Evolutionary conservation across 2,329 filamentous ascomycete genomes (phyloP).

Genomic region (Phyllosticta citrichinensis): DNA sequence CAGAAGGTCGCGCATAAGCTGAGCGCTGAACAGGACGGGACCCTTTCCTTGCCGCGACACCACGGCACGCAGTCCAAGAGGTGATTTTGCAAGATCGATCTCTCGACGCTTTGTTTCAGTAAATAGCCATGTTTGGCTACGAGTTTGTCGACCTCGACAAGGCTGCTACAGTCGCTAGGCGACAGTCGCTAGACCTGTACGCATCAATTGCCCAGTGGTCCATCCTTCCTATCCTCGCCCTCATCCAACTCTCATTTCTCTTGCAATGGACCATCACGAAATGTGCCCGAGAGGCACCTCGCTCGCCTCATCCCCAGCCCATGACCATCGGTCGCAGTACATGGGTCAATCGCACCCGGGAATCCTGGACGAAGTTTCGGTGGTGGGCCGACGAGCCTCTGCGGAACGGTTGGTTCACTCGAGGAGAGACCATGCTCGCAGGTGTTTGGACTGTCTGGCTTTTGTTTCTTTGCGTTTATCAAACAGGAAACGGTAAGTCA

Average conservation of each 20-base stretch:
- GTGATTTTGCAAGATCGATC: not conserved
- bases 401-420: conserved; percentile 38
- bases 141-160: conserved; percentile 43
- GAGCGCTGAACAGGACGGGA: not conserved
- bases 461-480: conserved; percentile 37
- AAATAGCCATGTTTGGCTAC: conserved; percentile 31
- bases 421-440: conserved; percentile 40
- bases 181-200: conserved; percentile 44
- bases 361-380: conserved; percentile 18
- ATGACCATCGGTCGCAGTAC: conserved; percentile 17
- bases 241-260: conserved; percentile 33
- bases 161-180: conserved; percentile 40
- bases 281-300: conserved; percentile 21
- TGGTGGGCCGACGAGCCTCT: conserved; percentile 40
- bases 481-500: conserved; percentile 44
- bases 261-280: not conserved
- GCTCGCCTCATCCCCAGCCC: conserved; percentile 31
- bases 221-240: conserved; percentile 35
- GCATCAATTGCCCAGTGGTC: conserved; percentile 48
- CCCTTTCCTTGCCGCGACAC: not conserved
- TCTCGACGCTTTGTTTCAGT: not conserved
- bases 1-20: not conserved
- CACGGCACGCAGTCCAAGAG: not conserved
- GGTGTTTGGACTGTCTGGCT: conserved; percentile 44
- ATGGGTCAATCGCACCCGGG: conserved; percentile 18